phyloP scores from a whole-genome alignment of 768 basidiomycete genomes.

The Tylopilus sp. region DNA sequence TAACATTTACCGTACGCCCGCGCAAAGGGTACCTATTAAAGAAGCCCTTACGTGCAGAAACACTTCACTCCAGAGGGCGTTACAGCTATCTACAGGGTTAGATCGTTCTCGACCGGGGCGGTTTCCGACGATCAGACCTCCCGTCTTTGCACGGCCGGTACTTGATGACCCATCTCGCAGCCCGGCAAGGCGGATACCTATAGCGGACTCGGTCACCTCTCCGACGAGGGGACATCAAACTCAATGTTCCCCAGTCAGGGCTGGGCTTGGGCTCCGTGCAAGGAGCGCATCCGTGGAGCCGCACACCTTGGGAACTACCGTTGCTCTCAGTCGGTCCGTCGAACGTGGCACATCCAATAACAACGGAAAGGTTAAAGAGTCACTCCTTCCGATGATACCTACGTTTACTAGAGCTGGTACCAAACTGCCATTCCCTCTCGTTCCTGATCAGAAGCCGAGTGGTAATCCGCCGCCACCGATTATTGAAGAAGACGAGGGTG shows the following conservation, averaged over 20 bases:
- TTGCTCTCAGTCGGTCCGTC: conserved; percentile 30
- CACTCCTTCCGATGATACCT: conserved; percentile 19
- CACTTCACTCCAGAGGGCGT: conserved; percentile 46
- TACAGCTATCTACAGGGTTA: conserved; percentile 30
- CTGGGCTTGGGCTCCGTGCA: conserved; percentile 18
- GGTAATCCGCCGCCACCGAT: conserved; percentile 27
- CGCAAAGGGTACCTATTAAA: conserved; percentile 57
- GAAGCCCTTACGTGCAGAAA: conserved; percentile 49
- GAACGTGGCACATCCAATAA: conserved; percentile 18
- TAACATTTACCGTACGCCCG: conserved; percentile 53
- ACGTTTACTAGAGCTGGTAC: conserved; percentile 3
- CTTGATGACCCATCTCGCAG: conserved; percentile 37
- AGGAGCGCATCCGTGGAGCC: conserved; percentile 38
- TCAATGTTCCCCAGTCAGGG: conserved; percentile 15
- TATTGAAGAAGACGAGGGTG: conserved; percentile 30
- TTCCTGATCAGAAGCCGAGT: conserved; percentile 17
- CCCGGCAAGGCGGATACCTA: conserved; percentile 33
- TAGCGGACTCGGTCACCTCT: conserved; percentile 26
- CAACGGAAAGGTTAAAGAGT: conserved; percentile 16
- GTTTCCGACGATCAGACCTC: conserved; percentile 17
- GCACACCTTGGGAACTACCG: conserved; percentile 9
- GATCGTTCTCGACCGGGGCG: conserved; percentile 21
- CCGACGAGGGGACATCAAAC: conserved; percentile 16
- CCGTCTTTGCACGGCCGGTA: conserved; percentile 41
- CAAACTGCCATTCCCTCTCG: conserved; percentile 30